Base-by-base conservation (phyloP, 129 eudicot genomes). In the Lonicera japonica region DNA sequence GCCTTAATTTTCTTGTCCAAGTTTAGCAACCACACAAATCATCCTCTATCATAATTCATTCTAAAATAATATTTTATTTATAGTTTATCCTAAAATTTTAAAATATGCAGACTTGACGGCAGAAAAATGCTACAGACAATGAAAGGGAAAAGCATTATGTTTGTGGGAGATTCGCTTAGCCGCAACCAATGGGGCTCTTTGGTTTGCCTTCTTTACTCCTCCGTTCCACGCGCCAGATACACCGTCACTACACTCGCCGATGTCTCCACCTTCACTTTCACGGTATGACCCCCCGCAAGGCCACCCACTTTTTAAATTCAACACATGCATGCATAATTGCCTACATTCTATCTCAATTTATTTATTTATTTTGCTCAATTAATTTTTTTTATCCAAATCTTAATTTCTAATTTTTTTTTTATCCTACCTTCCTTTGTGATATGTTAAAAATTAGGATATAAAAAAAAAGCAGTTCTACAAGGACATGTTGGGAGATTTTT, bases 141-240 rank as follows among this genome's bases (percentile, higher is more conserved):
- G 67, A 82, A 74, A 73, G 94, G 94, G 46, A 88, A 88, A 68
- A 88, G 73, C 45, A 74, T 88, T 54, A 75, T 88, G 89, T 88
- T 88, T 68, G 96, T 88, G 41, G 96, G 96, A 40, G 90, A 85
- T 58, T 88, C 96, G 11, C 65, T 88, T 22, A 82, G 82, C 60
- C 77, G 76, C 45, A 82, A 88, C 56, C 88, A 84, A 18, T 88
- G 83, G 84, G 61, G 73, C 25, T 88, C 96, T 14, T 52, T 88
- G 46, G 21, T 78, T 47, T 88, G 96, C 70, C 61, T 88, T 63
- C 68, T 88, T 45, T 75, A 81, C 65, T 68, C 88, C 0, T 72
- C 84, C 4, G 56, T 76, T 17, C 86, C 92, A 34, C 59, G 40
- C 0, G 62, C 74, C 54, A 81, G 79, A 8, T 76, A 84, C 52